Percentiles rank a stretch among this genome's conserved stretches.
phyloP scores from a whole-genome alignment of 2,329 filamentous ascomycete genomes.

The Daldinia sp. region DNA sequence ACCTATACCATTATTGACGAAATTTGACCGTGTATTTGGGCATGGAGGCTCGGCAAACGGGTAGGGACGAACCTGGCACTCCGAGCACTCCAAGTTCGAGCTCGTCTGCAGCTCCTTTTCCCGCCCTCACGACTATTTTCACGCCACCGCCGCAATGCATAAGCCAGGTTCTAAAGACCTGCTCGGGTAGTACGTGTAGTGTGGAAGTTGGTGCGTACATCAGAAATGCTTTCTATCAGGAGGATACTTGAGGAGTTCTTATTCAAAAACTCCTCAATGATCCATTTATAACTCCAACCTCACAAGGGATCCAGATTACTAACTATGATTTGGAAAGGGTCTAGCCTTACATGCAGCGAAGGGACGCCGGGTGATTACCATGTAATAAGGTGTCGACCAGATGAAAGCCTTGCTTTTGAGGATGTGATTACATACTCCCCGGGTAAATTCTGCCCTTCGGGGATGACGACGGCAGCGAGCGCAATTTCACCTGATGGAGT shows the following conservation, averaged over 20 bases:
- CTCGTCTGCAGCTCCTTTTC: neutral
- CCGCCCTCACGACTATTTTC: neutral
- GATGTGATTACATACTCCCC: neutral
- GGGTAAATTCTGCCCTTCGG: neutral
- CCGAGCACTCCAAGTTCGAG: too few species aligned
- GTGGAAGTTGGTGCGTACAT: neutral
- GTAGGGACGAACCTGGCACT: too few species aligned
- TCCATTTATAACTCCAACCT: neutral
- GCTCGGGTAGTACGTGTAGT: neutral
- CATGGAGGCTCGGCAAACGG: neutral
- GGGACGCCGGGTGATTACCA: neutral
- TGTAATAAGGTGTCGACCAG: neutral
- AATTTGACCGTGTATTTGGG: neutral
- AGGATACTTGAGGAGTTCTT: neutral
- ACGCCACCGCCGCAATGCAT: neutral
- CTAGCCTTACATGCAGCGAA: neutral
- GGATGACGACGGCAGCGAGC: conserved; percentile 1
- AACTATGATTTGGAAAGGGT: neutral
- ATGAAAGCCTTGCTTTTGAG: neutral
- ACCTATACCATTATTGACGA: neutral
- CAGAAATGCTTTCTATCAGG: neutral
- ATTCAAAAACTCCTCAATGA: neutral
- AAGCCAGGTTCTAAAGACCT: neutral
- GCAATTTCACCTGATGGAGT: neutral
- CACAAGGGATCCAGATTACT: neutral